Base-by-base conservation (phyloP, 176 grass and related monocot genomes). In the Guadua angustifolia region DNA sequence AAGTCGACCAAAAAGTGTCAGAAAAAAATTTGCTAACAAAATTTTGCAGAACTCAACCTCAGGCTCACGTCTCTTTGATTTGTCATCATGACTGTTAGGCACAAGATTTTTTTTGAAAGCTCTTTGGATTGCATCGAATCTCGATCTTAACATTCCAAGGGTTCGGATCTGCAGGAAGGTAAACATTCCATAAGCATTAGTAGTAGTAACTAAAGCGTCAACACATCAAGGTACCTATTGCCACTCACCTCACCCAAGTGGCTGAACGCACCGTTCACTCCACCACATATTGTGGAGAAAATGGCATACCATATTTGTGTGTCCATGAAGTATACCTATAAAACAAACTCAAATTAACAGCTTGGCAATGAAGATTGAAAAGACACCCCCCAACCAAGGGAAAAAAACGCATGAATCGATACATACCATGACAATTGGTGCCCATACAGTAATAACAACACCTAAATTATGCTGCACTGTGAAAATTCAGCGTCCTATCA, bases 221-320 rank as follows among this genome's bases (percentile, higher is more conserved):
- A 68, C 36, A 79, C 35, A 68, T 49, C 39, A 12, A 82, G 4
- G 66, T 71, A 88, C 8, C n/a, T n/a, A n/a, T n/a, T 87, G 73
- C 55, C 51, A 84, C 81, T 36, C 71, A 99, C 96, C 93, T 99
- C 96, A 84, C 96, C 96, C 87, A 99, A 74, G 81, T 73, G 96
- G 81, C 96, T 95, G 71, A 99, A 99, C 60, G 93, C 93, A 68
- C 96, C 96, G 79, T 82, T 90, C 49, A 95, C 88, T 80, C 96
- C 96, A 66, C 96, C 96, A 81, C 83, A 92, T 85, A 99, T 86
- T 43, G 96, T 99, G 50, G 93, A 99, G 86, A 99, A 99, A 92
- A 99, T 99, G 64, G 91, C 91, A 45, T 99, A 99, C 96, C 96
- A 99, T 94, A 99, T 99, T 91, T 95, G 93, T 15, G 96, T 89